Base-by-base conservation (phyloP, 441 rosid species). In the Viola pubescens region DNA sequence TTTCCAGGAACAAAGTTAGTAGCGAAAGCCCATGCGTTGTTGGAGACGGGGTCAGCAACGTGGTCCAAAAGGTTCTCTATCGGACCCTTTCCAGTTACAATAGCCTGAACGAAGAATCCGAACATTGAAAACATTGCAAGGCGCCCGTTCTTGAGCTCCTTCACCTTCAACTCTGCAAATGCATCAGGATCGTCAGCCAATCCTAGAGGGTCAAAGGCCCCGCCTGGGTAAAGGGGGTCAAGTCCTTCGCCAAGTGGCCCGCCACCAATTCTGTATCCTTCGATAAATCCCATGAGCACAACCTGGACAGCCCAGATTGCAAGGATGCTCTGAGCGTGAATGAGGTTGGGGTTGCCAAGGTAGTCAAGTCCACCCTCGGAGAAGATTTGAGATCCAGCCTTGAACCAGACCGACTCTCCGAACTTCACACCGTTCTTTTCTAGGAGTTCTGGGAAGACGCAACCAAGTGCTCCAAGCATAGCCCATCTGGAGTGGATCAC, bases 401-500 rank as follows among this genome's bases (percentile, higher is more conserved):
- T 89, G 85, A 89, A 86, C 94, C 97, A 89, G 5, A 89, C 88
- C 37, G 91, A 88, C 76, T 89, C 94, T 0, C 96, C 94, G 59
- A 89, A 89, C 71, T 81, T 81, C 61, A 89, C 96, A 26, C 97
- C 97, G 8, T 89, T 89, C 79, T 52, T 89, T 12, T 83, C 54
- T 6, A 89, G 94, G 52, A 89, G 42, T 74, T 89, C 91, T 0
- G 97, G 97, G 82, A 89, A 86, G 69, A 84, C 87, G 11, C 94
- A 89, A 1, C 97, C 91, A 0, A 89, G 82, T 14, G 97, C 97
- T 1, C 97, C 94, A 37, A 89, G 84, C 97, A 89, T 89, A 6
- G 94, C 97, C 97, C 97, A 89, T 76, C 94, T 79, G 83, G 80
- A 60, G 82, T 89, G 97, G 75, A 86, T 89, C 51, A 86, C 96